These are phyloP conservation scores for Perkinsela sp. DNA, from an alignment of 208 protist species.

Conservation along the genomic window DNA sequence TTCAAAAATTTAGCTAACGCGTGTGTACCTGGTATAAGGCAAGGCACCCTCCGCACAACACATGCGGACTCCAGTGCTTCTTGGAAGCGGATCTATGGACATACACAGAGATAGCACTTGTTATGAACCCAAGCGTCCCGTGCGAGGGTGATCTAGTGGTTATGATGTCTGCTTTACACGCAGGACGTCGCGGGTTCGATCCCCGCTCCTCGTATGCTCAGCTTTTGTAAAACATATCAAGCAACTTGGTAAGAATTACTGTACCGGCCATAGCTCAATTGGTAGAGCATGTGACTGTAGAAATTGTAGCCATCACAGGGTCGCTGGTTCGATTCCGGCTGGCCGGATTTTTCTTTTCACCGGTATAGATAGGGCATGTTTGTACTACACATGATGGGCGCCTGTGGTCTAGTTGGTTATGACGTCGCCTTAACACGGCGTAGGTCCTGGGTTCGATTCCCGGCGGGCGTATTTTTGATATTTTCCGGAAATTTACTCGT, in stretches of 20 bases:
- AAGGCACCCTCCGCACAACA: no score
- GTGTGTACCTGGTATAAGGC: no score
- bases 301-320: constrained; percentile 4
- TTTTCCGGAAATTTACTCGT: no score
- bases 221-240: not conserved
- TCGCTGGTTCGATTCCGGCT: constrained; percentile 4
- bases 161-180: constrained; percentile 76
- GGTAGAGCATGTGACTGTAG: constrained; percentile 5
- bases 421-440: constrained; percentile 1
- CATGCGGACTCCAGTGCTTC: no score
- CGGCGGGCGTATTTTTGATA: constrained; percentile 1
- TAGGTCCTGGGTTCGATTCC: constrained; percentile 1
- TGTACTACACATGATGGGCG: not conserved
- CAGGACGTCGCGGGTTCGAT: constrained; percentile 70
- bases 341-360: constrained; percentile 4
- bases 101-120: no score
- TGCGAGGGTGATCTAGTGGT: constrained; percentile 73
- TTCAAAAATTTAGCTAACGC: no score
- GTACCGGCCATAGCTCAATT: constrained; percentile 4
- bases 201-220: constrained; percentile 41
- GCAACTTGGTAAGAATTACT: not conserved
- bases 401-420: constrained; percentile 1
- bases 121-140: no score
- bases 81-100: no score
- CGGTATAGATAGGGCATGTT: not conserved